phyloP scores from a whole-genome alignment of 192 early-diverging fungal genomes.

The Radiomyces spectabilis region DNA sequence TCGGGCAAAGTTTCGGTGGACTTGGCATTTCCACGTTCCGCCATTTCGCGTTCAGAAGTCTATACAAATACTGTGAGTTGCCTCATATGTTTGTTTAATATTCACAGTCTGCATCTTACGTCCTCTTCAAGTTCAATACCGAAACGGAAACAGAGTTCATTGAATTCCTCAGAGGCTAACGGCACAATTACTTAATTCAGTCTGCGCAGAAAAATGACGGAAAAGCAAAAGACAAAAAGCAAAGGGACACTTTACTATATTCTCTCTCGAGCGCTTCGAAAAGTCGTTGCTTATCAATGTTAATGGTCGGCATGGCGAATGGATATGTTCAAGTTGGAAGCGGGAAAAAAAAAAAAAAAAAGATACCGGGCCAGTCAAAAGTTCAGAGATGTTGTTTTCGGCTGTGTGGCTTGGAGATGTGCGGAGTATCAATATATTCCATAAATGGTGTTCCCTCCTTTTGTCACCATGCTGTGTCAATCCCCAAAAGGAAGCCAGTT shows the following conservation, averaged over 20 bases:
- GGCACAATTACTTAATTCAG: too few relatives aligned
- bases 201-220: neutral
- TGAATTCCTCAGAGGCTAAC: constrained; percentile 82
- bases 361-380: too few relatives aligned
- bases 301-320: constrained; percentile 85
- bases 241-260: constrained; percentile 51
- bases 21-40: constrained; percentile 53
- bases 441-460: too few relatives aligned
- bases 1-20: constrained; percentile 58
- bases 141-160: constrained; percentile 98
- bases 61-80: constrained; percentile 13
- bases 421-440: too few relatives aligned
- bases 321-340: neutral
- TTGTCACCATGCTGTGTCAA: too few relatives aligned
- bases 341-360: neutral
- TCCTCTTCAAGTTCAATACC: constrained; percentile 99
- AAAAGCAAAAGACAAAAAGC: constrained; percentile 2
- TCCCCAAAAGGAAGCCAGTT: too few relatives aligned
- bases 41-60: constrained; percentile 79
- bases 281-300: constrained; percentile 85
- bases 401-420: too few relatives aligned
- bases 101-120: too few relatives aligned
- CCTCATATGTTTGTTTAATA: too few relatives aligned
- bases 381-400: too few relatives aligned
- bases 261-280: constrained; percentile 71